phyloP scores from a whole-genome alignment of 2,329 filamentous ascomycete species.

The Penicillium sp. region DNA sequence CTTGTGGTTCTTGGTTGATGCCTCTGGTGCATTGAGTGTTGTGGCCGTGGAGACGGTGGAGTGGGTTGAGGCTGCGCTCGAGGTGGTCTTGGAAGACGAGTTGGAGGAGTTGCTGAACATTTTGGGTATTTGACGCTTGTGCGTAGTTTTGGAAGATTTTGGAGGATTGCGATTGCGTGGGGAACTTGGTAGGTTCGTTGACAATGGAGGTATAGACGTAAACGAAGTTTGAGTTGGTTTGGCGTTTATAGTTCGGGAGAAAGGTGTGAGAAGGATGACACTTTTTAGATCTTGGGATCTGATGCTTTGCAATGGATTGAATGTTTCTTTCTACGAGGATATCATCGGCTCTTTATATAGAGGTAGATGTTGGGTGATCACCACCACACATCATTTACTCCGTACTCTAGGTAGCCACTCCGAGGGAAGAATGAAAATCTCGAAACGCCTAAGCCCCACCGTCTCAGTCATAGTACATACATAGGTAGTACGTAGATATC shows the following conservation, averaged over 20 bases:
- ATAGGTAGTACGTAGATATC: neutral
- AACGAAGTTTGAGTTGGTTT: neutral
- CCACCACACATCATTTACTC: neutral
- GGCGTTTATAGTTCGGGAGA: neutral
- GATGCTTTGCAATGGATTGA: neutral
- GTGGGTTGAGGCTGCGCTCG: slow-evolving; percentile 16
- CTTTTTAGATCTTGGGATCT: neutral
- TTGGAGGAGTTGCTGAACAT: slow-evolving; percentile 12
- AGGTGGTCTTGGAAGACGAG: slow-evolving; percentile 7
- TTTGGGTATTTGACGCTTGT: neutral
- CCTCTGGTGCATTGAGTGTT: slow-evolving; percentile 18
- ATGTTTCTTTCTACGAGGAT: neutral
- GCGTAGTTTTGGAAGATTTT: neutral
- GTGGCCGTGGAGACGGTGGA: slow-evolving; percentile 21
- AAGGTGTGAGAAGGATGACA: neutral
- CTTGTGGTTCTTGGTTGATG: slow-evolving; percentile 12
- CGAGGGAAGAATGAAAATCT: neutral
- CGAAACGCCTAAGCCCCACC: neutral
- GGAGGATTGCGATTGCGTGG: too few relatives aligned
- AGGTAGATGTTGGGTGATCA: neutral
- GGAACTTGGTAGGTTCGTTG: neutral
- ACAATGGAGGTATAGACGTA: neutral
- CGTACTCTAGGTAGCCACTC: neutral
- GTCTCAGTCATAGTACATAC: neutral
- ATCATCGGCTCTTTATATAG: slow-evolving; percentile 1